Evolutionary conservation across 768 basidiomycete genomes (phyloP).

Genomic region (Boletus rubroflammeus): DNA sequence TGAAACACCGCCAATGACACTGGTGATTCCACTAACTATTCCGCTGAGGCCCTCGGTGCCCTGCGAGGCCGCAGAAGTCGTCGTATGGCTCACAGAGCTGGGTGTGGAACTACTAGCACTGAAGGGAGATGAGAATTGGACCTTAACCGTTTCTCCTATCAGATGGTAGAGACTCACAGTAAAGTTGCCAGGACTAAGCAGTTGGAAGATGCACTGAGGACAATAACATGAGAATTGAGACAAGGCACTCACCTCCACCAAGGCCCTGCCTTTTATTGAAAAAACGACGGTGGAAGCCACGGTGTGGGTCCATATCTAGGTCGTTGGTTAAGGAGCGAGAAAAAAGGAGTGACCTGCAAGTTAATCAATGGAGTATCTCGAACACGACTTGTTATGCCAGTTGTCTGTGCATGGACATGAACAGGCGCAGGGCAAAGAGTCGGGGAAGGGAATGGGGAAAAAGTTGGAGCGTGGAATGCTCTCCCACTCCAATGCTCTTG

Average conservation of each 20-base stretch:
- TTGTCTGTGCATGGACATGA: slow-evolving; percentile 8
- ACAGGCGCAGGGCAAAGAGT: background rate
- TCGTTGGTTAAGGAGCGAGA: slow-evolving; percentile 13
- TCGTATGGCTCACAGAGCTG: background rate
- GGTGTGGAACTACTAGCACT: slow-evolving; percentile 11
- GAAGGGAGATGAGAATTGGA: background rate
- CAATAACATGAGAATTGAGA: background rate
- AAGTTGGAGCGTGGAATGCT: background rate
- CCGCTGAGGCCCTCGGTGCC: background rate
- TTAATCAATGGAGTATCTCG: slow-evolving; percentile 1
- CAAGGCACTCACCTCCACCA: slow-evolving; percentile 24
- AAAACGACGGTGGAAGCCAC: slow-evolving; percentile 16
- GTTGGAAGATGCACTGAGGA: background rate
- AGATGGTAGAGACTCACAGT: slow-evolving; percentile 16
- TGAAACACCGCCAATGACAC: slow-evolving; percentile 11
- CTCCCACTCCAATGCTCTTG: slow-evolving; percentile 15
- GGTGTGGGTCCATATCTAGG: slow-evolving; percentile 20
- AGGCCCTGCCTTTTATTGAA: slow-evolving; percentile 28
- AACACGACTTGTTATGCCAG: background rate
- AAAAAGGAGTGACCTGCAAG: slow-evolving; percentile 23
- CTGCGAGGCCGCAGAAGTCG: slow-evolving; percentile 2
- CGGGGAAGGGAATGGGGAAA: background rate
- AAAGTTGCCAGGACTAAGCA: slow-evolving; percentile 15
- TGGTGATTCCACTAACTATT: slow-evolving; percentile 13
- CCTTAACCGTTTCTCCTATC: background rate